Evolutionary conservation across 139 green algal species (phyloP), one percentile per base, ranked within the genome.

Genomic region (Spirogloea muscicola): DNA sequence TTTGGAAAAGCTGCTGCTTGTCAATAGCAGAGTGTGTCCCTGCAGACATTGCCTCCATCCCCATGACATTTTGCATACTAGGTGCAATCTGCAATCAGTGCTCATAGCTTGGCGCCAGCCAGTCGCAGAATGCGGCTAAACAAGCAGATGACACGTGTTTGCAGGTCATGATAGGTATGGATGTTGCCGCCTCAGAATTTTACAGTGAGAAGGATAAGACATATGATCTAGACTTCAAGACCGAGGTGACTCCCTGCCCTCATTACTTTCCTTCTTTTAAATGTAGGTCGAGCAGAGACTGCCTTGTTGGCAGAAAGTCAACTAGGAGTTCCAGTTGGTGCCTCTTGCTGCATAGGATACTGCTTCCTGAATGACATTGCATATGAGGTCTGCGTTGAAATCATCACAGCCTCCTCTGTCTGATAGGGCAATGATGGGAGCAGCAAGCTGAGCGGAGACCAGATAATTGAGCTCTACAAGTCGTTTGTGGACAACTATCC

Each of bases 211-310:
- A 66, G 18, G 86, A 92, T 84, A 92, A 95, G 82, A 91, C 87
- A 74, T 99, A 99, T 82, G 92, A 99, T 88, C 87, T 99, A 42
- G 87, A 93, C 86, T 99, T 98, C 90, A 98, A 98, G 91, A 91
- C 78, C 0, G 72, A 80, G 63, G 63, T 72, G 43, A 40, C 10
- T 49, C 29, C 43, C 13, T 10, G n/a, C n/a, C n/a, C n/a, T n/a
- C n/a, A n/a, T n/a, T n/a, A n/a, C n/a, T n/a, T n/a, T n/a, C n/a
- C n/a, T n/a, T n/a, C n/a, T n/a, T n/a, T n/a, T n/a, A n/a, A n/a
- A n/a, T n/a, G n/a, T n/a, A n/a, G n/a, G n/a, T n/a, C n/a, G n/a
- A n/a, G n/a, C n/a, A n/a, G n/a, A n/a, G n/a, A n/a, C n/a, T n/a
- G n/a, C n/a, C n/a, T n/a, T n/a, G n/a, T n/a, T n/a, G n/a, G n/a